These are phyloP conservation scores for Tetracentron sinense DNA, from an alignment of 164 flowering plant species.

Conservation along the genomic window DNA sequence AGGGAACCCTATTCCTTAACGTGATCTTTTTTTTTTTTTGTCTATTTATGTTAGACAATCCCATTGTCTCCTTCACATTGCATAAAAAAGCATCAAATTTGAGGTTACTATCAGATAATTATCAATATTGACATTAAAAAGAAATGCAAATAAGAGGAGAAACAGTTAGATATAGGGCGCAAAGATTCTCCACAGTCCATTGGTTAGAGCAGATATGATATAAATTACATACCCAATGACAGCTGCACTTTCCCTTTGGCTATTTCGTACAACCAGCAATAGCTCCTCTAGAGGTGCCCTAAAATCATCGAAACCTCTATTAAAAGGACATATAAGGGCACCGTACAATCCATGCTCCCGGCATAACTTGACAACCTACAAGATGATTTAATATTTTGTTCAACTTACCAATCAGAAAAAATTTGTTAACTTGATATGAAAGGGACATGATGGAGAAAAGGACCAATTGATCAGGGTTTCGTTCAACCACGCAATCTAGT, in stretches of 20 bases:
- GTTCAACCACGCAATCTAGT: background rate
- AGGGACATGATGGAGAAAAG: background rate
- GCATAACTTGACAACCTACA: conserved; percentile 85
- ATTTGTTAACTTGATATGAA: background rate
- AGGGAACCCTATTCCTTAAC: too few species aligned
- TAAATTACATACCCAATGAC: conserved; percentile 61
- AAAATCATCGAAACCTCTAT: conserved; percentile 88
- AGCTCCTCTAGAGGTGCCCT: conserved; percentile 93
- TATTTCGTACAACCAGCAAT: conserved; percentile 50
- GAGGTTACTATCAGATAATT: background rate
- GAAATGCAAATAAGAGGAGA: background rate
- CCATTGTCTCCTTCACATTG: background rate
- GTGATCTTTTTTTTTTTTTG: too few species aligned
- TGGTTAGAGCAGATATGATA: background rate
- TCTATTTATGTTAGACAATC: background rate
- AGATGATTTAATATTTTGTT: conserved; percentile 10
- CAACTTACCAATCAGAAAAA: too few species aligned
- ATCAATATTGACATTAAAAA: background rate
- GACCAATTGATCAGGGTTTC: background rate
- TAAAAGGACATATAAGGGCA: conserved; percentile 89
- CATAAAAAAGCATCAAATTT: too few species aligned
- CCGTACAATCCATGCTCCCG: conserved; percentile 87
- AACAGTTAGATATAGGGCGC: background rate
- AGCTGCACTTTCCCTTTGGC: conserved; percentile 50
- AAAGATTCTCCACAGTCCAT: background rate